Base-by-base conservation (phyloP, 768 basidiomycete genomes). In the Kockovaella imperatae region DNA sequence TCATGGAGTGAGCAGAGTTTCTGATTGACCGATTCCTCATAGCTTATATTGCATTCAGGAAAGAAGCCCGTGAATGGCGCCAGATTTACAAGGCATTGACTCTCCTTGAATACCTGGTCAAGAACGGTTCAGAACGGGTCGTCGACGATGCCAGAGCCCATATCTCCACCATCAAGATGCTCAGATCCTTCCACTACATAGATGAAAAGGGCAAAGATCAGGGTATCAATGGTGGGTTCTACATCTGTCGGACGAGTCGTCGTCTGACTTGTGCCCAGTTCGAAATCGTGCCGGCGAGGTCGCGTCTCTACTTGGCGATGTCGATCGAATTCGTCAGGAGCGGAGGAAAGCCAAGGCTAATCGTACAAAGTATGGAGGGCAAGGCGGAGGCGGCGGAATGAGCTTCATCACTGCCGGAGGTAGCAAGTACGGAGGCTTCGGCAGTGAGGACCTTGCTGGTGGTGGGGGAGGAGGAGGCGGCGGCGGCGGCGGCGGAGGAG, bases 151-250 rank as follows among this genome's bases (percentile, higher is more conserved):
- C 93, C 1, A 79, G 95, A 43, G 85, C 87, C 1, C 95, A 97
- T 70, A 76, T 96, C 23, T 84, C 88, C 23, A 93, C 91, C 17
- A 78, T 99, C 60, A 97, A 97, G 75, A 96, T 97, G 87, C 79
- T 97, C 10, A 76, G 90, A 49, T 95, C 84, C 64, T 99, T 99
- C 74, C 93, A 97, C 68, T 96, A 96, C 70, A 87, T 96, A 47
- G 95, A 99, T 57, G 93, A 97, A 55, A 93, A 93, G 74, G 90
- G 88, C 41, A 97, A 99, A 70, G 95, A 99, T 64, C 88, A 99
- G 71, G 95, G 95, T 5, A 78, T 95, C 60, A 99, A 99, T 62
- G 89, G 91, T 89, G 54, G n/a, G 71, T 47, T 23, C 24, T 13
- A 2, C 18, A 28, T 5, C 25, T 31, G 10, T 2, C 39, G 15